Evolutionary conservation across 2,329 filamentous ascomycete genomes (phyloP).

Genomic region (Colletotrichum sp.): DNA sequence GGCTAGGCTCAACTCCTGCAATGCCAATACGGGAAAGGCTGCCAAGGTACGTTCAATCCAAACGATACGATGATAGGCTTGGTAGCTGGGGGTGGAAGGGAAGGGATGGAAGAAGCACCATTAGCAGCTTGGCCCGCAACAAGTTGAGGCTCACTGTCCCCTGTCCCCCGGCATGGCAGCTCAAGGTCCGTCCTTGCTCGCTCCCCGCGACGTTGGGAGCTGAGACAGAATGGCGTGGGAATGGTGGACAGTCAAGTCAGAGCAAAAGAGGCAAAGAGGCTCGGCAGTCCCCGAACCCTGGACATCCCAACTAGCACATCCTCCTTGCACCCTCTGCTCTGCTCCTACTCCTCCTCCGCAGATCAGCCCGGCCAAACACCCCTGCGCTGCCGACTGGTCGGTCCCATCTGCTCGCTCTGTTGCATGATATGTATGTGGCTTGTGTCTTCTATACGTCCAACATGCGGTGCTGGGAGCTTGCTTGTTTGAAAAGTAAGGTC

Average conservation of each 20-base stretch:
- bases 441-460: slow-evolving; percentile 17
- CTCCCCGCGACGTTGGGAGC: slow-evolving; percentile 17
- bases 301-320: slow-evolving; percentile 14
- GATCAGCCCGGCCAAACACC: slow-evolving; percentile 13
- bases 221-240: slow-evolving; percentile 19
- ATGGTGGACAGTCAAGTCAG: slow-evolving; percentile 19
- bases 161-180: slow-evolving; percentile 1
- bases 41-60: slow-evolving; percentile 12
- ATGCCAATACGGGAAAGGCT: background rate
- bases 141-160: background rate
- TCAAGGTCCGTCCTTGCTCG: slow-evolving; percentile 9
- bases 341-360: background rate
- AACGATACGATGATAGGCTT: slow-evolving; percentile 20
- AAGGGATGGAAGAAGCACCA: slow-evolving; percentile 15
- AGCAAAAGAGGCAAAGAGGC: slow-evolving; percentile 9
- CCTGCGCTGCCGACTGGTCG: background rate
- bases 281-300: slow-evolving; percentile 21
- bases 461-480: slow-evolving; percentile 4
- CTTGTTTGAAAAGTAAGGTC: slow-evolving; percentile 18
- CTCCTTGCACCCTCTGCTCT: background rate
- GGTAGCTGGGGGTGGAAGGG: background rate
- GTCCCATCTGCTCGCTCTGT: slow-evolving; percentile 21
- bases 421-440: slow-evolving; percentile 16
- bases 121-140: background rate
- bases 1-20: background rate